Conservation (phyloP, 163 green algal genomes). For the Smithsoniella earleae region DNA sequence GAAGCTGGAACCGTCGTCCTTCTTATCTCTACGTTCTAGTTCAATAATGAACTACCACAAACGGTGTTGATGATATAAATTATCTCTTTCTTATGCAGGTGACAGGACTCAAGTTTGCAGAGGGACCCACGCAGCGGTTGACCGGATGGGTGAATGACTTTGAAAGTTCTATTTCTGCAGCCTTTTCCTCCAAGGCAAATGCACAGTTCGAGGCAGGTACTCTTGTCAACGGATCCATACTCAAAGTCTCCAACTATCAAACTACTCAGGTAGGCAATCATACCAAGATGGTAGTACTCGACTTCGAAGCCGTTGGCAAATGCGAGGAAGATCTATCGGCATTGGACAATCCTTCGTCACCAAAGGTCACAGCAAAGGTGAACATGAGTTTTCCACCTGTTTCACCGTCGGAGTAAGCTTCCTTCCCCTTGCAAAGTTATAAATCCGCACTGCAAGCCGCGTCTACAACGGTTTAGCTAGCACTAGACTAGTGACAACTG, state of each 20-base stretch:
- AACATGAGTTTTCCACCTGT: too few relatives aligned
- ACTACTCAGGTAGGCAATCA: background rate
- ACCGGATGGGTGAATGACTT: background rate
- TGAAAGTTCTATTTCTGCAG: background rate
- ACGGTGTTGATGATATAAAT: too few relatives aligned
- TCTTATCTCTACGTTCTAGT: too few relatives aligned
- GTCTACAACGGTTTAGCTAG: too few relatives aligned
- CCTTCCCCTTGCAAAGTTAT: too few relatives aligned
- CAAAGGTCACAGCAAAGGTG: too few relatives aligned
- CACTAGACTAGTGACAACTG: too few relatives aligned
- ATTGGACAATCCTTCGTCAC: background rate
- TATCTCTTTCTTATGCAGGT: too few relatives aligned
- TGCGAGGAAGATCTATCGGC: background rate
- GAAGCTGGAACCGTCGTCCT: too few relatives aligned
- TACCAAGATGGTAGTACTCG: constrained; percentile 21
- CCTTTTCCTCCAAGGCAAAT: background rate
- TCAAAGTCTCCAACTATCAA: background rate
- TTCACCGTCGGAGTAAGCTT: constrained; percentile 4
- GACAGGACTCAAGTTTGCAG: background rate
- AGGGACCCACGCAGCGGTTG: background rate
- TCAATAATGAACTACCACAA: too few relatives aligned
- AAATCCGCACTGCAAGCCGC: too few relatives aligned
- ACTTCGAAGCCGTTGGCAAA: constrained; percentile 1
- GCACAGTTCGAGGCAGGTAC: background rate
- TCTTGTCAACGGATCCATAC: background rate